Evolutionary conservation across 208 protist species (phyloP), one percentile per base, ranked within the genome.

Genomic region (Leishmania turanica): DNA sequence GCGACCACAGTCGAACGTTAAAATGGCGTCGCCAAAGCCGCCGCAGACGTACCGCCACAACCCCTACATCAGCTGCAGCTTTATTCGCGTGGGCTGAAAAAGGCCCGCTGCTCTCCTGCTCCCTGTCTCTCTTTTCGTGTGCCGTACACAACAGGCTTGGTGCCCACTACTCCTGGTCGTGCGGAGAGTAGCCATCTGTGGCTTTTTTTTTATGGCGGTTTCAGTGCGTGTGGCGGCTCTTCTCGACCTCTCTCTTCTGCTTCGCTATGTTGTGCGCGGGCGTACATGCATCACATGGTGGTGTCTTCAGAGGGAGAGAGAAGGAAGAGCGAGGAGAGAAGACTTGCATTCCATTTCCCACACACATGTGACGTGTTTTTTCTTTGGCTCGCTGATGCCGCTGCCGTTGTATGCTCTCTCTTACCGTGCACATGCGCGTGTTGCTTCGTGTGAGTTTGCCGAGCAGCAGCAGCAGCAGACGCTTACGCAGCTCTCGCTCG

Each of bases 11-110:
- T 17, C n/a, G 49, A 62, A 47, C 49, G 27, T 45, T 34, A 24
- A 53, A 45, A 49, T 40, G 54, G 24, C 54, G 19, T 2, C 73
- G 37, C 54, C 53, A 2, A 77, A 65, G 73, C 9, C 6, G 47
- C 73, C 34, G 53, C 73, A 49, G 11, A 65, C 73, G 0, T 77
- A 77, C 34, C 73, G 73, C 21, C 73, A 77, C 73, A 77, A 77
- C 73, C 73, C 73, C 9, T 77, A 77, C 56, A 49, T 19, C 7
- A 77, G 65, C 54, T 77, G 73, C 73, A 49, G 37, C 73, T 77
- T 77, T 58, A 47, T 77, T n/a, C 47, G 73, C 56, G 73, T 65
- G 8, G 15, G n/a, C 19, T 77, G 45, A 40, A 66, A n/a, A 60
- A 9, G 37, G 37, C 4, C 31, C n/a, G 31, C 37, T 7, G 53